Conservation (phyloP, 1,139 yeast genomes). For the Candida tropicalis region DNA sequence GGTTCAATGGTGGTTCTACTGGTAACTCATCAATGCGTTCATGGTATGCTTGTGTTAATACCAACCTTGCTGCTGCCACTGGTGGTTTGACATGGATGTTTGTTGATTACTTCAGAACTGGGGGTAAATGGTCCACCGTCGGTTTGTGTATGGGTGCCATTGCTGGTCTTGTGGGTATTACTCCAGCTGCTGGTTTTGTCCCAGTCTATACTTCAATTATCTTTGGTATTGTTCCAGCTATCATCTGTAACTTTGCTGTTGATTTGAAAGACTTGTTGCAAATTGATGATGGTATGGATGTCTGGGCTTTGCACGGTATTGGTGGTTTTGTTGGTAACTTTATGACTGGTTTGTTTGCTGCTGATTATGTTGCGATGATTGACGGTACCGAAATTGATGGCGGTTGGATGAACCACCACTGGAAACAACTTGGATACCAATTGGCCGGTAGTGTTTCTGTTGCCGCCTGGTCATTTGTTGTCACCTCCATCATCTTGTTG, state of each 20-base stretch:
- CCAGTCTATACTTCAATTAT: slow-evolving; percentile 87
- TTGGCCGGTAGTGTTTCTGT: slow-evolving; percentile 80
- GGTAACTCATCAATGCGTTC: slow-evolving; percentile 91
- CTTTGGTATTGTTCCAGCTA: slow-evolving; percentile 80
- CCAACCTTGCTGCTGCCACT: slow-evolving; percentile 87
- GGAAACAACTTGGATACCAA: slow-evolving; percentile 88
- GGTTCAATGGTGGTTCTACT: slow-evolving; percentile 97
- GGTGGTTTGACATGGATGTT: slow-evolving; percentile 96
- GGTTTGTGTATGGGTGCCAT: slow-evolving; percentile 93
- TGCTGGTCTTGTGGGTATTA: slow-evolving; percentile 93
- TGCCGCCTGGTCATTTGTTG: slow-evolving; percentile 77
- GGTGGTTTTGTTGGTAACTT: slow-evolving; percentile 89
- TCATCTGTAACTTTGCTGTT: slow-evolving; percentile 80
- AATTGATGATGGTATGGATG: slow-evolving; percentile 96
- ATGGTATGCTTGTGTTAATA: slow-evolving; percentile 90
- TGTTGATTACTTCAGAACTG: slow-evolving; percentile 85
- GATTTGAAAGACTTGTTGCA: slow-evolving; percentile 71
- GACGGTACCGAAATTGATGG: slow-evolving; percentile 76
- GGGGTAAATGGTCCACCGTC: slow-evolving; percentile 92
- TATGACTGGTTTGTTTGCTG: slow-evolving; percentile 90
- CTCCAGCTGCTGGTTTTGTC: slow-evolving; percentile 96
- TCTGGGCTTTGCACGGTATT: slow-evolving; percentile 89
- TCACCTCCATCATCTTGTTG: slow-evolving; percentile 72
- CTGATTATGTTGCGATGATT: slow-evolving; percentile 84
- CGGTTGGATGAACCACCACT: slow-evolving; percentile 95